A percentile compares a stretch with the other conserved stretches of the same genome.
phyloP scores from a whole-genome alignment of 208 protist species.

The Wallacemonas sp. region DNA sequence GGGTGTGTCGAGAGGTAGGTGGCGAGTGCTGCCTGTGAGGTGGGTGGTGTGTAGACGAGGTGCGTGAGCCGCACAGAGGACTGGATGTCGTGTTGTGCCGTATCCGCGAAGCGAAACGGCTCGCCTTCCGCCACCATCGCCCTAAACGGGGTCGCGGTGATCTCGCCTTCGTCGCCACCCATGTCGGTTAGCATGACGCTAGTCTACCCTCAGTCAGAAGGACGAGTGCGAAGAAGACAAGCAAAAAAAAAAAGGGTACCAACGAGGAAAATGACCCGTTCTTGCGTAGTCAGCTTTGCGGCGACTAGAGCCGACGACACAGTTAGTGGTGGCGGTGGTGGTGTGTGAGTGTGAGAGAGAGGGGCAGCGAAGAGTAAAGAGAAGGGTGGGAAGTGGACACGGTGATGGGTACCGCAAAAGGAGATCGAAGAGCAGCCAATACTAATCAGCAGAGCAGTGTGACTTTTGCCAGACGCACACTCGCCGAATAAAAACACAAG shows the following conservation, averaged over 20 bases:
- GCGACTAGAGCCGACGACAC: no score
- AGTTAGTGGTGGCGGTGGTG: no score
- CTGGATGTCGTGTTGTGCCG: conserved; percentile 48
- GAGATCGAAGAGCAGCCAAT: no score
- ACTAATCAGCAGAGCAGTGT: no score
- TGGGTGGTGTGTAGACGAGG: conserved; percentile 73
- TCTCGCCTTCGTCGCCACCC: conserved; percentile 29
- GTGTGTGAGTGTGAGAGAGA: background rate
- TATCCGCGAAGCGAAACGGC: conserved; percentile 56
- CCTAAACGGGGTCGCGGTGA: conserved; percentile 58
- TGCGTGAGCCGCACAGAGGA: conserved; percentile 67
- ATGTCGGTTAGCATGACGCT: conserved; percentile 1
- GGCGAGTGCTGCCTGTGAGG: conserved; percentile 25
- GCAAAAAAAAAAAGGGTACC: conserved; percentile 3
- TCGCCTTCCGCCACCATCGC: conserved; percentile 54
- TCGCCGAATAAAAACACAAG: no score
- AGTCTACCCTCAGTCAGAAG: conserved; percentile 3
- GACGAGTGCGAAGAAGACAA: background rate
- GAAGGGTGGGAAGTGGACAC: background rate
- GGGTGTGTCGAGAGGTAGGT: conserved; percentile 25
- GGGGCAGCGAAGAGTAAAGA: background rate
- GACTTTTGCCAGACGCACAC: no score
- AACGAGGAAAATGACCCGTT: background rate
- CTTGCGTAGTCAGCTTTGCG: no score
- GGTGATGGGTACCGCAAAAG: no score